phyloP scores from a whole-genome alignment of 2,329 filamentous ascomycete genomes.

The Cladosporium velox region DNA sequence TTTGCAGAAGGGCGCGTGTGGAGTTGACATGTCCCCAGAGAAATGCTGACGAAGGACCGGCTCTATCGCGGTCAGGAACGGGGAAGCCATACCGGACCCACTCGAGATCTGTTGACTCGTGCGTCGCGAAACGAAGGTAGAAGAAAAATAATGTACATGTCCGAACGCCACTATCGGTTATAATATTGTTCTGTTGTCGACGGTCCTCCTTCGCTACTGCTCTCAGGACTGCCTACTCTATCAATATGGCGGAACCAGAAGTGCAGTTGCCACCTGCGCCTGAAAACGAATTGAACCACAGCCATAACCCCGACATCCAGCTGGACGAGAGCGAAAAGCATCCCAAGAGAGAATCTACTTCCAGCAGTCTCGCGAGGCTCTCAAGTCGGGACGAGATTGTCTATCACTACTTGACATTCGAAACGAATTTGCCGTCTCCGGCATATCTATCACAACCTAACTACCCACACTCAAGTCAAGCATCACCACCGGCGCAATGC shows the following conservation, averaged over 20 bases:
- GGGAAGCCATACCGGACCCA: slow-evolving; percentile 17
- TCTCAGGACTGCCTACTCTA: not conserved
- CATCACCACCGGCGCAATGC: slow-evolving; percentile 47
- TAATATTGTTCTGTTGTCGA: not conserved
- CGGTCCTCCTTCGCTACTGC: not conserved
- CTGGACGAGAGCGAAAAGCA: slow-evolving; percentile 32
- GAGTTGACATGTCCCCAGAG: not conserved
- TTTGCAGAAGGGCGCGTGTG: slow-evolving; percentile 1
- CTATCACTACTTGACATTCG: slow-evolving; percentile 63
- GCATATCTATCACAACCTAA: slow-evolving; percentile 36
- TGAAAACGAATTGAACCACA: slow-evolving; percentile 24
- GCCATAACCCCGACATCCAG: slow-evolving; percentile 23
- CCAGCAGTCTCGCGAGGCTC: slow-evolving; percentile 22
- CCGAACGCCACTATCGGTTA: not conserved
- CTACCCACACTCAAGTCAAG: slow-evolving; percentile 27
- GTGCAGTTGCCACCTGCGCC: slow-evolving; percentile 36
- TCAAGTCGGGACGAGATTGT: slow-evolving; percentile 44
- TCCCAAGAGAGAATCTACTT: slow-evolving; percentile 23
- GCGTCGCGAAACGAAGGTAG: slow-evolving; percentile 15
- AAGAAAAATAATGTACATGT: slow-evolving; percentile 20
- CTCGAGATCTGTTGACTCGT: slow-evolving; percentile 19
- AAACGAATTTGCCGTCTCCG: slow-evolving; percentile 58
- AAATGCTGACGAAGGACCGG: slow-evolving; percentile 4
- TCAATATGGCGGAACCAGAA: slow-evolving; percentile 42
- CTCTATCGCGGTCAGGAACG: slow-evolving; percentile 12